Conservation (phyloP, 169 alveolate genomes). For the Cystoisospora suis region DNA sequence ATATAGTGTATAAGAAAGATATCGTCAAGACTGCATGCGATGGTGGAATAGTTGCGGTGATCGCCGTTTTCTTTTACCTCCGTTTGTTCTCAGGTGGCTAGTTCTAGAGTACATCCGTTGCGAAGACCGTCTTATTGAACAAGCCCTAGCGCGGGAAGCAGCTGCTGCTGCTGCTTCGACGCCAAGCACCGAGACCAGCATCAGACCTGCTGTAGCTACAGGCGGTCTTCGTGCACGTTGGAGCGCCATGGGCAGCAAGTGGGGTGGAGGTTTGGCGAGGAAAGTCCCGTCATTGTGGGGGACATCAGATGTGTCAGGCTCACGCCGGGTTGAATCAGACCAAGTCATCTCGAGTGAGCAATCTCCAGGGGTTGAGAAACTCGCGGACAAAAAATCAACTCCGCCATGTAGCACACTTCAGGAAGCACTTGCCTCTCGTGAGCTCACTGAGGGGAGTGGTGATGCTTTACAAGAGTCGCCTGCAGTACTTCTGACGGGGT, state of each 20-base stretch:
- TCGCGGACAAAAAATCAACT: too few relatives aligned
- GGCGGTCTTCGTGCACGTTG: too few relatives aligned
- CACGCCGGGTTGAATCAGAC: constrained; percentile 1
- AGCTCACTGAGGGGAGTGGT: background rate
- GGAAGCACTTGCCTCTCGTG: too few relatives aligned
- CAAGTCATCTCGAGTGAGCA: too few relatives aligned
- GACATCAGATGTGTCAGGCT: too few relatives aligned
- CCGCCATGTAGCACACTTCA: too few relatives aligned
- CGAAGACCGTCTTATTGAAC: constrained; percentile 13
- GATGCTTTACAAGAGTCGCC: background rate
- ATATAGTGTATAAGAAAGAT: too few relatives aligned
- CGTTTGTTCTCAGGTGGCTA: constrained; percentile 11
- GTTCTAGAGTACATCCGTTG: constrained; percentile 38
- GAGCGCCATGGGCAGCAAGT: too few relatives aligned
- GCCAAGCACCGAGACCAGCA: too few relatives aligned
- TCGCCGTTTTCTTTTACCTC: background rate
- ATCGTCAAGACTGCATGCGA: background rate
- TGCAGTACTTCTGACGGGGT: background rate
- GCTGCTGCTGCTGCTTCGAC: background rate
- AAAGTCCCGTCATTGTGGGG: too few relatives aligned
- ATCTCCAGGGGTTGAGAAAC: too few relatives aligned
- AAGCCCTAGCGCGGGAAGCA: background rate
- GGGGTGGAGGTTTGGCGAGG: too few relatives aligned
- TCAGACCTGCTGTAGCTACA: background rate
- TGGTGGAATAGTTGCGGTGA: background rate